Conservation (phyloP, 192 early-diverging fungal genomes). For the Coemansia biformis region DNA sequence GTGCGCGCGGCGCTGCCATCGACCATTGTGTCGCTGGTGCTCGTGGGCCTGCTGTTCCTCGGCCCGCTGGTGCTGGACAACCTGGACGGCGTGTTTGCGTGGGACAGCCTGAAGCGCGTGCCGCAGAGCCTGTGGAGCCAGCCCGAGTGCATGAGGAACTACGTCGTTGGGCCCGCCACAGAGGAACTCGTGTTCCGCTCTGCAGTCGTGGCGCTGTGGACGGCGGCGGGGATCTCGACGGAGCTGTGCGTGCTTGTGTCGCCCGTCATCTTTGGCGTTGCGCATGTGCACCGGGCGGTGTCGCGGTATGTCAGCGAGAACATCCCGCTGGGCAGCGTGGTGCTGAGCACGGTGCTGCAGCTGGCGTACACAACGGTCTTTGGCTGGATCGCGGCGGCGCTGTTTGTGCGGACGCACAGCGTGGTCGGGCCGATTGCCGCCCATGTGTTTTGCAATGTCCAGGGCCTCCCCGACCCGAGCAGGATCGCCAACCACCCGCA, state of each 20-base stretch:
- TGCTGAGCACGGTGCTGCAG: conserved; percentile 16
- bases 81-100: conserved; percentile 16
- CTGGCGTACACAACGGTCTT: conserved; percentile 35
- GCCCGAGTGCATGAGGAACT: conserved; percentile 16
- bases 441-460: conserved; percentile 31
- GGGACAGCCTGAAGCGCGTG: conserved; percentile 1
- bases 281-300: conserved; percentile 33
- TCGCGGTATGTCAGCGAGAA: background rate
- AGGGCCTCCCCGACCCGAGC: conserved; percentile 20
- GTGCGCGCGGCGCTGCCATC: conserved; percentile 4
- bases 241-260: conserved; percentile 13
- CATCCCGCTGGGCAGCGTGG: background rate
- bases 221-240: background rate
- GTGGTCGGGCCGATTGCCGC: conserved; percentile 22
- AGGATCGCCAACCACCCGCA: background rate
- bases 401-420: conserved; percentile 22
- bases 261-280: conserved; percentile 35
- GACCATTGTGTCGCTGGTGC: conserved; percentile 10
- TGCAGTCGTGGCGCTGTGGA: conserved; percentile 27
- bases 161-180: conserved; percentile 24
- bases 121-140: conserved; percentile 3
- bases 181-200: conserved; percentile 44
- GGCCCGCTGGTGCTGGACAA: conserved; percentile 29
- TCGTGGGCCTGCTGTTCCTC: conserved; percentile 18
- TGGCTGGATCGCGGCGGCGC: conserved; percentile 33